Evolutionary conservation across 345 rosid species (phyloP).

Genomic region (Eucalyptus melliodora): DNA sequence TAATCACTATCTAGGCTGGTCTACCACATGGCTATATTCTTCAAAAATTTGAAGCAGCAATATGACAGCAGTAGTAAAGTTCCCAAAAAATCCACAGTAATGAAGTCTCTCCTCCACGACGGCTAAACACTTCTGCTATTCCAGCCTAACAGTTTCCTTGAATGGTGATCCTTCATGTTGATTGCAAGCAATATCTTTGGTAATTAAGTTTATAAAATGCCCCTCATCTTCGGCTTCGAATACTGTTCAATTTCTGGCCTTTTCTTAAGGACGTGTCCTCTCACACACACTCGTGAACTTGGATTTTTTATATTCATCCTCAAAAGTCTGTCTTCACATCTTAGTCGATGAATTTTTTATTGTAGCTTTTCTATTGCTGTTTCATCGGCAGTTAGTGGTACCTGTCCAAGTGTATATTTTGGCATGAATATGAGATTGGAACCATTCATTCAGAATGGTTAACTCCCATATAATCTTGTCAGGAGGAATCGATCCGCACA

Average conservation of each 20-base stretch:
- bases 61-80: neutral
- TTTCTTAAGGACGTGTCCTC: neutral
- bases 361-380: neutral
- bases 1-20: neutral
- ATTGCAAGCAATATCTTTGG: neutral
- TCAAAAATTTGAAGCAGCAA: neutral
- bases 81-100: neutral
- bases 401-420: neutral
- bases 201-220: neutral
- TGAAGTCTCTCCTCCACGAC: neutral
- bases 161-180: neutral
- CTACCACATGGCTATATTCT: neutral
- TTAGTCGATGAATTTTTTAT: neutral
- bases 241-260: neutral
- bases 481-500: constrained; percentile 98
- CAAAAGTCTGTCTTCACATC: neutral
- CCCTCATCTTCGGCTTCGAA: neutral
- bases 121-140: neutral
- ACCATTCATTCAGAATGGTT: neutral
- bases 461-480: neutral
- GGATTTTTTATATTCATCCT: neutral
- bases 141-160: neutral
- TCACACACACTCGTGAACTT: neutral
- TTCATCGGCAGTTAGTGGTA: neutral
- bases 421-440: neutral